These are phyloP conservation scores for Beta lomatogona DNA, from an alignment of 179 eudicot species.

Conservation along the genomic window DNA sequence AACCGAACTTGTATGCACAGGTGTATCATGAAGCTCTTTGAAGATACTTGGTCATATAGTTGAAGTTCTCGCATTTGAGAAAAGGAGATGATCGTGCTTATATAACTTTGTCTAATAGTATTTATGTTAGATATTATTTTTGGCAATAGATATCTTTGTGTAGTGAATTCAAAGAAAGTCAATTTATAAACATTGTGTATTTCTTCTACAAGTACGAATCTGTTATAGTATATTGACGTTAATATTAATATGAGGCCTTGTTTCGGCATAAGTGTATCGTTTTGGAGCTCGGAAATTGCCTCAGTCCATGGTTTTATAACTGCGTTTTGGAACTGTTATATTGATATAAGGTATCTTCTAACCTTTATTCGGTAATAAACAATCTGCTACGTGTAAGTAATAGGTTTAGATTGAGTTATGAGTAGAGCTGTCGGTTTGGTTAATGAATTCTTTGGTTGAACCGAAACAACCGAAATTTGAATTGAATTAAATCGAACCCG, in stretches of 20 bases:
- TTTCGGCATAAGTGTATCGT: background rate
- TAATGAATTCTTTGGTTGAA: too few relatives aligned
- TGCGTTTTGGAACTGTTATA: too few relatives aligned
- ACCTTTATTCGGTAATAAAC: too few relatives aligned
- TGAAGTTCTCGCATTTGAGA: background rate
- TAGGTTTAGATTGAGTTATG: too few relatives aligned
- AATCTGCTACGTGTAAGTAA: too few relatives aligned
- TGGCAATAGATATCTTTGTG: conserved; percentile 10
- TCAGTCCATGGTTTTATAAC: too few relatives aligned
- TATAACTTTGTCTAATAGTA: conserved; percentile 11
- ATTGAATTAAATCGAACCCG: too few relatives aligned
- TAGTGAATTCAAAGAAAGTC: conserved; percentile 1
- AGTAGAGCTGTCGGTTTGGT: too few relatives aligned
- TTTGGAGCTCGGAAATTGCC: too few relatives aligned
- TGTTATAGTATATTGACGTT: background rate
- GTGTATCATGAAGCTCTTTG: conserved; percentile 10
- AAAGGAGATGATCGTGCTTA: background rate
- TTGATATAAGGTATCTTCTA: too few relatives aligned
- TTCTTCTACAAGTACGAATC: background rate
- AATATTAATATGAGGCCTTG: background rate
- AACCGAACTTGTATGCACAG: background rate
- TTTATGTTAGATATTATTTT: background rate
- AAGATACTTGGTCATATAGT: conserved; percentile 1
- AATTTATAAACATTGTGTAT: conserved; percentile 1
- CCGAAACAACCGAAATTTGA: too few relatives aligned